Percentiles rank a stretch among this genome's conserved stretches.
phyloP scores from a whole-genome alignment of 495 filamentous ascomycete species.

The Penicillium bialowiezense region DNA sequence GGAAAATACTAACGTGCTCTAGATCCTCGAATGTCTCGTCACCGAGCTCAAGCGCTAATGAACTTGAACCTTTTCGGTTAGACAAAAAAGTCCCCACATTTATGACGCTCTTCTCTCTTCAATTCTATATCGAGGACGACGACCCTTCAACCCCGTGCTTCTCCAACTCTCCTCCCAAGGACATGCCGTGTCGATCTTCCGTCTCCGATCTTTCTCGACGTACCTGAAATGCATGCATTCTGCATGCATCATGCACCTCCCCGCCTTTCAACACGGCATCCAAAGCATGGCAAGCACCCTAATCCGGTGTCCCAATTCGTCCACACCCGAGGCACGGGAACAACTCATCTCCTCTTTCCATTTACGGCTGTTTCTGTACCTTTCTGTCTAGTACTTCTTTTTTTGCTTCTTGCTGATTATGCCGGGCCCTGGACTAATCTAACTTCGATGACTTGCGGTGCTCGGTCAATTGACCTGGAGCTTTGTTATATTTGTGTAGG shows the following conservation, averaged over 20 bases:
- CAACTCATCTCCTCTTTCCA: slow-evolving; percentile 9
- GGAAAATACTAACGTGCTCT: slow-evolving; percentile 9
- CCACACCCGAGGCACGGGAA: slow-evolving; percentile 10
- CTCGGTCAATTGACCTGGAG: slow-evolving; percentile 4
- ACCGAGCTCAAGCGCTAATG: slow-evolving; percentile 42
- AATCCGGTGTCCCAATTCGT: neutral
- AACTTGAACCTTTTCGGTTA: slow-evolving; percentile 8
- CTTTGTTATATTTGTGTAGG: slow-evolving; percentile 1
- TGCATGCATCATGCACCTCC: slow-evolving; percentile 8
- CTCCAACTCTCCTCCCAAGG: slow-evolving; percentile 2
- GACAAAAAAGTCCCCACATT: slow-evolving; percentile 25
- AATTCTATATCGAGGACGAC: slow-evolving; percentile 6
- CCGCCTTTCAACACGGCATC: slow-evolving; percentile 17
- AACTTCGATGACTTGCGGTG: slow-evolving; percentile 10
- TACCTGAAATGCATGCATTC: slow-evolving; percentile 11
- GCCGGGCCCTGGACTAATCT: slow-evolving; percentile 6
- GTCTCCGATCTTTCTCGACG: neutral
- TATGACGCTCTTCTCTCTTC: slow-evolving; percentile 14
- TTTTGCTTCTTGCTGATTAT: slow-evolving; percentile 7
- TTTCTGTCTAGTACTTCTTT: slow-evolving; percentile 11
- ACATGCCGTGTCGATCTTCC: slow-evolving; percentile 9
- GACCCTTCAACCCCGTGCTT: slow-evolving; percentile 11
- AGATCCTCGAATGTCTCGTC: slow-evolving; percentile 44
- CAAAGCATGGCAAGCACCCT: neutral
- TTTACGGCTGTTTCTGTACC: slow-evolving; percentile 19